These are phyloP conservation scores for Knufia fluminis DNA, from an alignment of 2,329 filamentous ascomycete genomes.

Conservation along the genomic window DNA sequence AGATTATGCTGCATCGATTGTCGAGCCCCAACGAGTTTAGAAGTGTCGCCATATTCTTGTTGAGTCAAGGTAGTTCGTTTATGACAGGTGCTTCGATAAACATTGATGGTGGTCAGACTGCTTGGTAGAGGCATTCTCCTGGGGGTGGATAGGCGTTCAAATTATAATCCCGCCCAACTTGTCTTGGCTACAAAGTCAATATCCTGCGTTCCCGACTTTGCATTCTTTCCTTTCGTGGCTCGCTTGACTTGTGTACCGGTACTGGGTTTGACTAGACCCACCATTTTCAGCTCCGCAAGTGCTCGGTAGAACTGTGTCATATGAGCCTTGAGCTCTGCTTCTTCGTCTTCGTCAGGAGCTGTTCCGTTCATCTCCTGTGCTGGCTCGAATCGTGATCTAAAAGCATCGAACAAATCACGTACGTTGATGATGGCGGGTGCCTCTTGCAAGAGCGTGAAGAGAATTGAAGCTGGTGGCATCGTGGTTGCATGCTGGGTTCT, in stretches of 20 bases:
- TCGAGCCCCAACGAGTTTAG: background rate
- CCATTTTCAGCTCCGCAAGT: slow-evolving; percentile 70
- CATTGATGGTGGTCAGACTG: background rate
- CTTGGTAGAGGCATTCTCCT: background rate
- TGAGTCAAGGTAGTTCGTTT: background rate
- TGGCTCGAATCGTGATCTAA: slow-evolving; percentile 26
- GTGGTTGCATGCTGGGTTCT: slow-evolving; percentile 24
- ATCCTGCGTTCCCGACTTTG: slow-evolving; percentile 42
- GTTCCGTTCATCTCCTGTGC: slow-evolving; percentile 24
- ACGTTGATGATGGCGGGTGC: slow-evolving; percentile 53
- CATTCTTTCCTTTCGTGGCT: background rate
- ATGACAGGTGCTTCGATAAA: background rate
- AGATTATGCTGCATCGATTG: background rate
- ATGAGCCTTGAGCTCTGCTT: slow-evolving; percentile 12
- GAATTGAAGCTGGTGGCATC: slow-evolving; percentile 49
- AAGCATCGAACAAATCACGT: slow-evolving; percentile 53
- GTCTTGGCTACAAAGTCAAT: slow-evolving; percentile 84
- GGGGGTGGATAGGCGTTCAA: no score
- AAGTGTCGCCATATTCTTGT: background rate
- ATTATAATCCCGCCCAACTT: slow-evolving; percentile 60
- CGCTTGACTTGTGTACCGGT: slow-evolving; percentile 2
- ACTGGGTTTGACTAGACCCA: slow-evolving; percentile 78
- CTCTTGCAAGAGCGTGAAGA: slow-evolving; percentile 56
- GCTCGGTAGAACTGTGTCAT: slow-evolving; percentile 76
- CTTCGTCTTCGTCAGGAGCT: slow-evolving; percentile 11